Percentiles rank a stretch among this genome's conserved stretches.
These are phyloP conservation scores for Tylopilus felleus DNA, from an alignment of 768 basidiomycete species.

Conservation along the genomic window DNA sequence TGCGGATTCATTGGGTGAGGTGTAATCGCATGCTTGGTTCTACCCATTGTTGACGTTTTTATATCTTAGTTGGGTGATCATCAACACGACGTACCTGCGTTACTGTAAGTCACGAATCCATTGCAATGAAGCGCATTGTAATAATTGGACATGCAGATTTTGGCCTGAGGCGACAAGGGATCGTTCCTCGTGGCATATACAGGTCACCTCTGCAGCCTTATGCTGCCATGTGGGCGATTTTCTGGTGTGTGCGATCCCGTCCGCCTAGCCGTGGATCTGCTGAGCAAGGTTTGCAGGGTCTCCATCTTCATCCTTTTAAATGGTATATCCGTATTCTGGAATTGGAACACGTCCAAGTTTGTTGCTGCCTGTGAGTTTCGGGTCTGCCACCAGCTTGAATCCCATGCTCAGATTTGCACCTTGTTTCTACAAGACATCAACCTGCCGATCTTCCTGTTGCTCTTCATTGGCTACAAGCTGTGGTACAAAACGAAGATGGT, in stretches of 20 bases:
- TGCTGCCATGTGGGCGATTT: slow-evolving; percentile 65
- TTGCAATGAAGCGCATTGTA: slow-evolving; percentile 33
- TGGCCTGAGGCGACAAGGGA: slow-evolving; percentile 37
- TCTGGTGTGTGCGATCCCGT: slow-evolving; percentile 49
- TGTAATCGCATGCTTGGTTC: slow-evolving; percentile 25
- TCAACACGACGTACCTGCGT: slow-evolving; percentile 69
- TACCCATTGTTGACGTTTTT: slow-evolving; percentile 44
- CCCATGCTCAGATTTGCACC: not conserved
- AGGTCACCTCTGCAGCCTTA: slow-evolving; percentile 61
- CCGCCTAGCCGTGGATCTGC: not conserved
- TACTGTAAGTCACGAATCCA: slow-evolving; percentile 48
- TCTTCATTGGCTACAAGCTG: slow-evolving; percentile 45
- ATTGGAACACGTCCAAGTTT: slow-evolving; percentile 54
- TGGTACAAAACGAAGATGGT: slow-evolving; percentile 22
- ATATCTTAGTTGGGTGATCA: slow-evolving; percentile 55
- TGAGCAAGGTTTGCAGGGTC: slow-evolving; percentile 6
- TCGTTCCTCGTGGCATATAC: slow-evolving; percentile 62
- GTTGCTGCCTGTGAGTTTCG: slow-evolving; percentile 37
- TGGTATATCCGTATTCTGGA: slow-evolving; percentile 60
- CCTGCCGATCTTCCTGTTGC: slow-evolving; percentile 38
- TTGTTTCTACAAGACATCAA: slow-evolving; percentile 35
- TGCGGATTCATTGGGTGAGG: slow-evolving; percentile 53
- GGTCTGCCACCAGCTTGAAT: not conserved
- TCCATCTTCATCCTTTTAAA: slow-evolving; percentile 56
- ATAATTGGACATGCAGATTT: slow-evolving; percentile 3